Evolutionary conservation across 176 grass and related monocot genomes (phyloP), one percentile per base, ranked within the genome.

Genomic region (Bothriochloa decipiens): DNA sequence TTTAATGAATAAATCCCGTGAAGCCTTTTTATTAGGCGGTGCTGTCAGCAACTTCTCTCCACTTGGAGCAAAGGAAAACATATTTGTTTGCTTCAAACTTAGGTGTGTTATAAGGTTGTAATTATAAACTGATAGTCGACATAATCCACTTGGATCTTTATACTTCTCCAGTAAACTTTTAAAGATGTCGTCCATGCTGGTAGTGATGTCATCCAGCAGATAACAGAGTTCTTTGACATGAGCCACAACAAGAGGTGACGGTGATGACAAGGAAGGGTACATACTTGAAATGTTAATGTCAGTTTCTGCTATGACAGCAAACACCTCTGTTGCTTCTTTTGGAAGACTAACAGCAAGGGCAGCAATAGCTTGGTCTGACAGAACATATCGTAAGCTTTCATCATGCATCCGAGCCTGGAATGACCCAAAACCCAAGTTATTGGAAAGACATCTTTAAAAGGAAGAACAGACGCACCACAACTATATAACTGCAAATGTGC

Each of bases 341-440:
- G 89, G 96, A 88, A 91, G 81, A 92, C 49, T 87, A 52, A 90
- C 61, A 52, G 91, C 86, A 87, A 98, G 82, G 16, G 87, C 80
- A 81, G 86, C 92, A 70, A 98, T 92, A 74, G 92, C 88, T 88
- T 98, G 92, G 78, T 98, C 96, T 78, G 93, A 89, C 41, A 98
- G 76, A 22, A 93, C 81, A 80, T 95, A 98, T 61, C 96, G 82
- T 75, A 93, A 93, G 64, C 96, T 98, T 79, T 98, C 96, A 87
- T 98, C 96, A 87, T 98, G 96, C 86, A 95, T 92, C 65, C 91
- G 89, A 87, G 96, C 96, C 95, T 98, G 84, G 46, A 86, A 86
- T 77, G 46, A 75, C 11, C 41, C 42, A 74, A 74, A 74, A 50
- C n/a, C 40, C 33, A 78, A 40, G 52, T 77, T 73, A 70, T 86